A percentile compares a stretch with the other conserved stretches of the same genome.
Evolutionary conservation across 2,329 filamentous ascomycete species (phyloP).

Genomic region (Lasiodiplodia hormozganensis): DNA sequence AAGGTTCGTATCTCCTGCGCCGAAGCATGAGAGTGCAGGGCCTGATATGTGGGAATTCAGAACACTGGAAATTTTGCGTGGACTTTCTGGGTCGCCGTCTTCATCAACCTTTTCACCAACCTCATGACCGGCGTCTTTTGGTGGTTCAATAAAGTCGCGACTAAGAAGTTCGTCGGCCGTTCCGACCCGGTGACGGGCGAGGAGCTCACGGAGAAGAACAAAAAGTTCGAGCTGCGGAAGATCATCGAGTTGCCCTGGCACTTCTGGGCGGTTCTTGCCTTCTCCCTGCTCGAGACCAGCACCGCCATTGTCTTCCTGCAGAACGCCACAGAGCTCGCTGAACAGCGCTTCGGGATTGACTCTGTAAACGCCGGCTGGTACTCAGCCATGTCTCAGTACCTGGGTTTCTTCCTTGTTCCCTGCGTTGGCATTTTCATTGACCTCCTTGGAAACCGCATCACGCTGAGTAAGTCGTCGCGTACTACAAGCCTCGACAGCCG

Average conservation of each 20-base stretch:
- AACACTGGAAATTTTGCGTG: slow-evolving; percentile 66
- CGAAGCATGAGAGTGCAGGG: background rate
- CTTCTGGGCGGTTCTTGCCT: slow-evolving; percentile 63
- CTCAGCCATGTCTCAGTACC: slow-evolving; percentile 62
- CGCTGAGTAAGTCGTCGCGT: slow-evolving; percentile 36
- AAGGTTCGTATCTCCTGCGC: slow-evolving; percentile 37
- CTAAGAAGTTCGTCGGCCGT: slow-evolving; percentile 53
- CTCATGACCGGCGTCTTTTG: slow-evolving; percentile 60
- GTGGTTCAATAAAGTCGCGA: slow-evolving; percentile 61
- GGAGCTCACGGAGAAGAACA: slow-evolving; percentile 57
- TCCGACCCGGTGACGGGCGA: slow-evolving; percentile 65
- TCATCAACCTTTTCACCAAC: slow-evolving; percentile 71
- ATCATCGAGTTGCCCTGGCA: slow-evolving; percentile 64
- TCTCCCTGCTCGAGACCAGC: slow-evolving; percentile 66
- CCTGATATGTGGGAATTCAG: background rate
- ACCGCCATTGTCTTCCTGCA: slow-evolving; percentile 61
- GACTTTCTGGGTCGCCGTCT: slow-evolving; percentile 67
- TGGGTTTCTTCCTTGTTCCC: slow-evolving; percentile 65
- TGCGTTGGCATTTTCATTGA: slow-evolving; percentile 65
- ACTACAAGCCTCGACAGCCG: too few relatives aligned
- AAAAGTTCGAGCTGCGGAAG: slow-evolving; percentile 59
- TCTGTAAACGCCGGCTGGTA: slow-evolving; percentile 67
- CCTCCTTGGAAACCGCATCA: slow-evolving; percentile 61
- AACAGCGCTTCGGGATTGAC: slow-evolving; percentile 63
- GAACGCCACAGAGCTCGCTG: slow-evolving; percentile 67